Conservation (phyloP, 495 filamentous ascomycete species). For the Astrocystis sublimbata region DNA sequence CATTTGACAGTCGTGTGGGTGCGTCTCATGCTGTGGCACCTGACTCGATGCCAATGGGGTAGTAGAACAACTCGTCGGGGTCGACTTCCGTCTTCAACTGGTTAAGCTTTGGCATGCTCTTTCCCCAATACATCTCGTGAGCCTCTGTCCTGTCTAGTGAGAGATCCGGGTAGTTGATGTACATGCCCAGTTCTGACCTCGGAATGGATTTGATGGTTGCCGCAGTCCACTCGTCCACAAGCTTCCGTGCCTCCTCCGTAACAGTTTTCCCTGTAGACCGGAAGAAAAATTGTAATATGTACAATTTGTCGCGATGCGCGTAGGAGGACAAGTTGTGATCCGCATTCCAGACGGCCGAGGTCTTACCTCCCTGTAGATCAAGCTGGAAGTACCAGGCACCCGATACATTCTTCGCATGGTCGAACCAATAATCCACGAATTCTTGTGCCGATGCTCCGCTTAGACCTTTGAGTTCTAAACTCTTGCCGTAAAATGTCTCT, state of each 20-base stretch:
- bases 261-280: constrained; percentile 26
- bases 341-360: constrained; percentile 42
- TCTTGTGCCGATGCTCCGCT: constrained; percentile 33
- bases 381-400: constrained; percentile 48
- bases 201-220: constrained; percentile 33
- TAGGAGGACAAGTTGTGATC: constrained; percentile 35
- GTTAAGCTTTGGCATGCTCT: constrained; percentile 53
- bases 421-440: constrained; percentile 46
- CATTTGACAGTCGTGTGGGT: no score
- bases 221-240: constrained; percentile 44
- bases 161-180: constrained; percentile 50
- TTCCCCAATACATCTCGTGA: constrained; percentile 52
- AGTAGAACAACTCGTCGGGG: constrained; percentile 62
- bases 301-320: constrained; percentile 45
- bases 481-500: constrained; percentile 50
- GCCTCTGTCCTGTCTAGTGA: constrained; percentile 39
- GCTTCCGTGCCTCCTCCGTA: constrained; percentile 36
- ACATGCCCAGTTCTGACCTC: constrained; percentile 44
- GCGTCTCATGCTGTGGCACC: constrained; percentile 17
- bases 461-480: constrained; percentile 42
- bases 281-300: constrained; percentile 46
- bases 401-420: constrained; percentile 36
- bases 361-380: constrained; percentile 46
- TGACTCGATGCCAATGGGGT: constrained; percentile 58
- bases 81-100: constrained; percentile 57